Evolutionary conservation across 2,329 filamentous ascomycete genomes (phyloP), one percentile per base, ranked within the genome.

Genomic region (Phialophora tarda): DNA sequence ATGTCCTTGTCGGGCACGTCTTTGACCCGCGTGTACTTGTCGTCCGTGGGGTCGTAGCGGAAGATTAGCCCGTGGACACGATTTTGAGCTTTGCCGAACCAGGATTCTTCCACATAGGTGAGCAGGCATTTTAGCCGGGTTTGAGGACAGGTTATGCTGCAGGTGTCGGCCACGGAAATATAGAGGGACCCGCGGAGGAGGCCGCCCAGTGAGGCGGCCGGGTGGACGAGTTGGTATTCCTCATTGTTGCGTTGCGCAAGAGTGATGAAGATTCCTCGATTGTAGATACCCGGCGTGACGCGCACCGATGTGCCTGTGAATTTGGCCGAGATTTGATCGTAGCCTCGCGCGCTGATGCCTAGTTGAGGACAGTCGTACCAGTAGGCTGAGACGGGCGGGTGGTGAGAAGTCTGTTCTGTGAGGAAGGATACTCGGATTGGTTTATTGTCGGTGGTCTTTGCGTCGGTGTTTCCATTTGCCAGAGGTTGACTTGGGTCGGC

Each of bases 341-440:
- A 99, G 1, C 95, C 95, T 65, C 90, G 86, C 17, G 95, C 95
- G 44, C 88, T 88, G 71, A 99, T 86, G 30, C 94, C 95, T 76
- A 92, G 93, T 72, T 96, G 91, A 0, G 93, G 93, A 76, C 95
- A 99, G 75, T 93, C 90, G 70, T 97, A 89, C 78, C 91, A 94
- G 79, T 96, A 99, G 14, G 95, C 95, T 72, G 94, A 98, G 71
- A 99, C 94, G 10, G 95, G 95, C 38, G 95, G 95, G 79, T 99
- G 95, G 75, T 99, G 95, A 7, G 93, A 97, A 8, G 95, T 99
- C 81, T 99, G 95, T 80, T 99, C 95, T 28, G 95, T 98, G 67
- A 99, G 84, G 77, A 96, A 99, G 10, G 93, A 97, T 73, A 99
- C 87, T 72, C 90, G 91, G 72, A 97, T 85, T 30, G 83, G 85